phyloP scores from a whole-genome alignment of 305 asterid species.

The Salvia sclarea region DNA sequence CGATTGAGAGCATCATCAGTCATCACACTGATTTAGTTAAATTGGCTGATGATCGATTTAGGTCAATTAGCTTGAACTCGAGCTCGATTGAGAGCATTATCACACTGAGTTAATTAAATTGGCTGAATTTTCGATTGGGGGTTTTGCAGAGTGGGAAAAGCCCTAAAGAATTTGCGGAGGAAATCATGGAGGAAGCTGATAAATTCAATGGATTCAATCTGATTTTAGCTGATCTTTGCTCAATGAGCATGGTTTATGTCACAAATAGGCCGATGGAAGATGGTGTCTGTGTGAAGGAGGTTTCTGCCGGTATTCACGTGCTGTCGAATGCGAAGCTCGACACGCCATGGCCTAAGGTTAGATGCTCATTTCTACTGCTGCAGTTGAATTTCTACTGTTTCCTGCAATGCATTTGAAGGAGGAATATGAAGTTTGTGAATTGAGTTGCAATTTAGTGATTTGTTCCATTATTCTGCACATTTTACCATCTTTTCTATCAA shows the following conservation, averaged over 20 bases:
- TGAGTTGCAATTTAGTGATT: neutral
- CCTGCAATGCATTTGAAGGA: neutral
- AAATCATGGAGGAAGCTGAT: slow-evolving; percentile 52
- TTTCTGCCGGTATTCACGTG: slow-evolving; percentile 84
- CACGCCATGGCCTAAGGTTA: slow-evolving; percentile 91
- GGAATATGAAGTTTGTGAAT: neutral
- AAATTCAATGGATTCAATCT: slow-evolving; percentile 75
- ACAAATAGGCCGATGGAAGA: slow-evolving; percentile 62
- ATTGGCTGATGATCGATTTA: too few species aligned
- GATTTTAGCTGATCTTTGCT: slow-evolving; percentile 66
- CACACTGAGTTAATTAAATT: too few species aligned
- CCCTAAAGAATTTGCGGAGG: slow-evolving; percentile 68
- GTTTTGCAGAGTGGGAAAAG: slow-evolving; percentile 56
- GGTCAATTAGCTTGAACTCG: too few species aligned
- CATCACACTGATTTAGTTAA: too few species aligned
- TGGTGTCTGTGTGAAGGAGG: slow-evolving; percentile 44
- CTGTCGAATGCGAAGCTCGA: slow-evolving; percentile 79
- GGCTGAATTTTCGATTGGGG: neutral
- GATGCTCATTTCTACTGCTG: neutral
- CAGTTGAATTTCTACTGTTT: neutral
- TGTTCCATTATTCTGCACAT: too few species aligned
- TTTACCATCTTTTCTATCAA: too few species aligned
- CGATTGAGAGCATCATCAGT: too few species aligned
- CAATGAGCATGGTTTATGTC: slow-evolving; percentile 72
- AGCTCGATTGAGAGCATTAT: too few species aligned